Conservation (phyloP, 257 asterid genomes). For the Nicotiana undulata region DNA sequence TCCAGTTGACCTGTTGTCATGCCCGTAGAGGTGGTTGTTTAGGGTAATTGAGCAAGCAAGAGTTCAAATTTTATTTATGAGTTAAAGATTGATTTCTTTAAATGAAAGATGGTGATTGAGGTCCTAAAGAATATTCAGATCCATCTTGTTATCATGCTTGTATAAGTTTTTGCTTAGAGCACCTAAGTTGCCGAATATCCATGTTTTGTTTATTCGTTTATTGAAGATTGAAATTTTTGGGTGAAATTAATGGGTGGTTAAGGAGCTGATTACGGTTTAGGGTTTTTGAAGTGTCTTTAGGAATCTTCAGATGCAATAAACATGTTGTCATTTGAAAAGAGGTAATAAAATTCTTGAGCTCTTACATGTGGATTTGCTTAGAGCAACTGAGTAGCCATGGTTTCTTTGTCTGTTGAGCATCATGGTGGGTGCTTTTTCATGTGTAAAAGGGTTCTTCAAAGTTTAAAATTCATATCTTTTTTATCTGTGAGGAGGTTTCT, state of each 20-base stretch:
- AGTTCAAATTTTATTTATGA: not conserved
- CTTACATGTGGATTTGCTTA: not conserved
- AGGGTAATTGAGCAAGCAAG: not conserved
- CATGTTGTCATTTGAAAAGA: not conserved
- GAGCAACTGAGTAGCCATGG: not conserved
- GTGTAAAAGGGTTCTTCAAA: not conserved
- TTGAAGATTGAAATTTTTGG: not conserved
- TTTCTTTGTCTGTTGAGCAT: not conserved
- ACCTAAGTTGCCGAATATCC: not conserved
- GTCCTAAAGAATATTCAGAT: no score
- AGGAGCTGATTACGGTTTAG: not conserved
- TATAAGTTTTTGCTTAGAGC: not conserved
- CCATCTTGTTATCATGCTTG: not conserved
- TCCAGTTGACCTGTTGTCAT: not conserved
- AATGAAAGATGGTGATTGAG: not conserved
- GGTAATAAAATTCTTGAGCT: not conserved
- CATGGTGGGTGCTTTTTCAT: not conserved
- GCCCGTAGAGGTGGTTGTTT: not conserved
- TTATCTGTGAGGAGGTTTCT: not conserved
- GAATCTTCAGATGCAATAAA: not conserved
- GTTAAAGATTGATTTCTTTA: not conserved
- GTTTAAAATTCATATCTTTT: not conserved
- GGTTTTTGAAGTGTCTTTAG: not conserved
- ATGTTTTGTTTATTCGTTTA: not conserved
- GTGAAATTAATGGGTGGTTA: not conserved